Percentiles rank a stretch among this genome's conserved stretches.
phyloP scores from a whole-genome alignment of 768 basidiomycete genomes.

The Mycena filopes region DNA sequence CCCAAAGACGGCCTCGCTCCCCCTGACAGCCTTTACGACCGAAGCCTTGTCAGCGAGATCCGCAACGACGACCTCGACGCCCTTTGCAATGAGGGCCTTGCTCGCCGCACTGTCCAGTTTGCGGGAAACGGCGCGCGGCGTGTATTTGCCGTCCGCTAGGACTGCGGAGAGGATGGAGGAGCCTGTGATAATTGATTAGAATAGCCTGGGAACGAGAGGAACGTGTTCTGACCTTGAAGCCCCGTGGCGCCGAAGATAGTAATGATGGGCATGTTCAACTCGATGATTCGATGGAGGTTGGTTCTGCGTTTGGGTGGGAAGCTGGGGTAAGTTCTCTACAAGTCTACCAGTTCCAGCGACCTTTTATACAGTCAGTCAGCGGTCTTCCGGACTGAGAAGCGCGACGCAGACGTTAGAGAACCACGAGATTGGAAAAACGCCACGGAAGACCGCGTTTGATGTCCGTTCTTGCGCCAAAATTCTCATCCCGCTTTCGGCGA shows the following conservation, averaged over 20 bases:
- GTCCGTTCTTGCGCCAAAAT: too few relatives aligned
- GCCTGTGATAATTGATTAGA: background rate
- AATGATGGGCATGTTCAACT: background rate
- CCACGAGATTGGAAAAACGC: too few relatives aligned
- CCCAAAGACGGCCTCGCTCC: slow-evolving; percentile 35
- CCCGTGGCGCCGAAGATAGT: slow-evolving; percentile 21
- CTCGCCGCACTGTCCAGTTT: slow-evolving; percentile 19
- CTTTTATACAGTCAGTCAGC: too few relatives aligned
- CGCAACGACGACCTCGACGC: slow-evolving; percentile 31
- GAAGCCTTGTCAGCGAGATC: slow-evolving; percentile 27
- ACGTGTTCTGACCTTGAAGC: background rate
- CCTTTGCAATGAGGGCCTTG: slow-evolving; percentile 17
- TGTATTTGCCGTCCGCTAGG: slow-evolving; percentile 32
- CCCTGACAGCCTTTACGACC: slow-evolving; percentile 26
- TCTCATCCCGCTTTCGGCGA: too few relatives aligned
- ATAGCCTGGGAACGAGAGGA: background rate
- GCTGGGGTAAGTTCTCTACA: too few relatives aligned
- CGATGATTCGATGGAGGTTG: too few relatives aligned
- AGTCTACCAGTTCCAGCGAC: too few relatives aligned
- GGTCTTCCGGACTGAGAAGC: too few relatives aligned
- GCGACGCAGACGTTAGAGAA: too few relatives aligned
- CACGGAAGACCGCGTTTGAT: too few relatives aligned
- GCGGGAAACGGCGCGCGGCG: slow-evolving; percentile 33
- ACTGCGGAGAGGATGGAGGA: slow-evolving; percentile 26
- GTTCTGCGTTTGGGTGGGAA: too few relatives aligned